A percentile compares a stretch with the other conserved stretches of the same genome.
These are phyloP conservation scores for Odonthalia washingtoniensis DNA, from an alignment of 31 red algal genomes.

Conservation along the genomic window DNA sequence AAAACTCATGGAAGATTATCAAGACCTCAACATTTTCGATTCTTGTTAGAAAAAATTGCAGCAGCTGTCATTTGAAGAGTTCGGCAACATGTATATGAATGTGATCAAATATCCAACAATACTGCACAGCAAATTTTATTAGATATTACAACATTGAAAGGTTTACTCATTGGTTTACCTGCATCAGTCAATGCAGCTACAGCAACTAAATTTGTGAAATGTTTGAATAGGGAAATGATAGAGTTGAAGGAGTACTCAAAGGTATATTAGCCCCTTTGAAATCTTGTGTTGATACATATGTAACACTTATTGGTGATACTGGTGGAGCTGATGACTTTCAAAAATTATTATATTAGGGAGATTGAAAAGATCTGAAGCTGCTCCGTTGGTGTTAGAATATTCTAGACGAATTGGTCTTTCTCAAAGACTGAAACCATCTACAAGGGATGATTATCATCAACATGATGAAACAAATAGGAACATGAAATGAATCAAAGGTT, in stretches of 20 bases:
- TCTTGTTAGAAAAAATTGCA: no score
- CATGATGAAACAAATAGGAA: no score
- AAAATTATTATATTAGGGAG: slow-evolving; percentile 81
- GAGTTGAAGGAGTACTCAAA: slow-evolving; percentile 88
- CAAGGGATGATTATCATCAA: background rate
- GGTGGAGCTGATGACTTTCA: slow-evolving; percentile 78
- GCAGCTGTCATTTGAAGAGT: no score
- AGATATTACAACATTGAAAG: no score
- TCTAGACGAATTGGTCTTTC: no score
- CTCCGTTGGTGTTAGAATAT: slow-evolving; percentile 81
- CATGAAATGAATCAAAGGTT: no score
- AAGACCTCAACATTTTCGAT: slow-evolving; percentile 75
- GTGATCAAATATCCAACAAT: no score
- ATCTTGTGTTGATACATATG: slow-evolving; percentile 93
- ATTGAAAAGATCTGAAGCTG: slow-evolving; percentile 73
- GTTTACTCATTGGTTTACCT: slow-evolving; percentile 70
- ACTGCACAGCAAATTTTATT: no score
- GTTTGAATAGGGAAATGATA: slow-evolving; percentile 83
- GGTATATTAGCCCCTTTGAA: no score
- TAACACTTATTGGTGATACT: slow-evolving; percentile 75
- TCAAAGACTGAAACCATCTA: slow-evolving; percentile 42
- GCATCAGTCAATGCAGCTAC: slow-evolving; percentile 48
- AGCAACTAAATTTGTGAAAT: slow-evolving; percentile 70
- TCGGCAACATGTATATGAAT: no score
- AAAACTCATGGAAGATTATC: slow-evolving; percentile 42